Evolutionary conservation across 2,329 filamentous ascomycete species (phyloP).

Genomic region (Seiridium unicorne): DNA sequence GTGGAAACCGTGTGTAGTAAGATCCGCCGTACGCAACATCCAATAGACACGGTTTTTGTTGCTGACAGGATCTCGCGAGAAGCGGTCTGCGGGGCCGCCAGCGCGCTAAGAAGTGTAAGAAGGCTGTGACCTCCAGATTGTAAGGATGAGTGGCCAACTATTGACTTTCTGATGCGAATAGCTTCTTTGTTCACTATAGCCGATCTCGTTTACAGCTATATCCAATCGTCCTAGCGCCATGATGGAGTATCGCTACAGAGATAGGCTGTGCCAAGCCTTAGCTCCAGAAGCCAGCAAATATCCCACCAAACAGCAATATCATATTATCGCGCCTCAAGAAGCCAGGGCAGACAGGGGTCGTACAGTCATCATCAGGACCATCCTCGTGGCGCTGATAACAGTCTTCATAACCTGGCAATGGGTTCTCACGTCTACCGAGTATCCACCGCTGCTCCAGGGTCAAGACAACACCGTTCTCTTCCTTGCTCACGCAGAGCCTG

Average conservation of each 20-base stretch:
- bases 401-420: neutral
- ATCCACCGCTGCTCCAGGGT: slow-evolving; percentile 9
- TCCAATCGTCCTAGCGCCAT: neutral
- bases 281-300: neutral
- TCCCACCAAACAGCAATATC: no score
- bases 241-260: neutral
- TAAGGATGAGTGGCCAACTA: no score
- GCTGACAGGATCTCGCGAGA: no score
- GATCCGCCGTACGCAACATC: no score
- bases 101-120: no score
- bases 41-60: no score
- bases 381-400: neutral
- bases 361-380: neutral
- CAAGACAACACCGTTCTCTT: slow-evolving; percentile 32
- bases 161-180: no score
- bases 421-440: neutral
- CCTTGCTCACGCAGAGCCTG: slow-evolving; percentile 28
- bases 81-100: no score
- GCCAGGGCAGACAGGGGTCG: neutral
- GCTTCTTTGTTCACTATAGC: no score
- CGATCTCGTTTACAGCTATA: no score
- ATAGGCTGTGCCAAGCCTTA: neutral
- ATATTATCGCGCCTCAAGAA: neutral
- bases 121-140: no score
- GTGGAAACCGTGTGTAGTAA: no score